Evolutionary conservation across 202 grass and related monocot genomes (phyloP).

Genomic region (Digitaria exilis): DNA sequence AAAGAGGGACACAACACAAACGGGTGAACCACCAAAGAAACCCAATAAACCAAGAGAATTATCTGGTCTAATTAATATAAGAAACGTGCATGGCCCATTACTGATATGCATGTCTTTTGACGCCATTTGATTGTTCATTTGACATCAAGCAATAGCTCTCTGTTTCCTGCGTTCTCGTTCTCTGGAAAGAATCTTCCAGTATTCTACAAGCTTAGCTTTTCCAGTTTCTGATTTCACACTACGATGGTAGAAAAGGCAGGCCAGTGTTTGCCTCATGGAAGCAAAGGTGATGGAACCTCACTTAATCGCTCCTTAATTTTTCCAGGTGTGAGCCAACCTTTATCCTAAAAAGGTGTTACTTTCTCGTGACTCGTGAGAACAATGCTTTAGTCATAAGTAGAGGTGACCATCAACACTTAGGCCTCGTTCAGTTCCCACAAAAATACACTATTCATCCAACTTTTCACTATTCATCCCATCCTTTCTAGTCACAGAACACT

Average conservation of each 20-base stretch:
- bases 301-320: not conserved
- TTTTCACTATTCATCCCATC: too few relatives aligned
- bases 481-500: too few relatives aligned
- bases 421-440: too few relatives aligned
- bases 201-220: not conserved
- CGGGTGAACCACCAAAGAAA: too few relatives aligned
- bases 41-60: too few relatives aligned
- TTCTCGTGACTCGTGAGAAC: not conserved
- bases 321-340: not conserved
- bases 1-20: too few relatives aligned
- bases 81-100: too few relatives aligned
- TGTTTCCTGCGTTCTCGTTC: not conserved
- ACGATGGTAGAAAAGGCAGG: constrained; percentile 10
- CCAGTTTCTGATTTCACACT: constrained; percentile 33
- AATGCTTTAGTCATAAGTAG: not conserved
- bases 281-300: constrained; percentile 30
- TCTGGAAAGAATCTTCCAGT: not conserved
- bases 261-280: constrained; percentile 41
- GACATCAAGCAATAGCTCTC: too few relatives aligned
- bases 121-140: not conserved
- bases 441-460: too few relatives aligned
- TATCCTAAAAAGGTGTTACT: not conserved
- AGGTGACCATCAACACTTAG: not conserved
- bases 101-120: too few relatives aligned
- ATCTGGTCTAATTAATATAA: too few relatives aligned